phyloP scores from a whole-genome alignment of 345 rosid genomes.

The Aquilaria sinensis region DNA sequence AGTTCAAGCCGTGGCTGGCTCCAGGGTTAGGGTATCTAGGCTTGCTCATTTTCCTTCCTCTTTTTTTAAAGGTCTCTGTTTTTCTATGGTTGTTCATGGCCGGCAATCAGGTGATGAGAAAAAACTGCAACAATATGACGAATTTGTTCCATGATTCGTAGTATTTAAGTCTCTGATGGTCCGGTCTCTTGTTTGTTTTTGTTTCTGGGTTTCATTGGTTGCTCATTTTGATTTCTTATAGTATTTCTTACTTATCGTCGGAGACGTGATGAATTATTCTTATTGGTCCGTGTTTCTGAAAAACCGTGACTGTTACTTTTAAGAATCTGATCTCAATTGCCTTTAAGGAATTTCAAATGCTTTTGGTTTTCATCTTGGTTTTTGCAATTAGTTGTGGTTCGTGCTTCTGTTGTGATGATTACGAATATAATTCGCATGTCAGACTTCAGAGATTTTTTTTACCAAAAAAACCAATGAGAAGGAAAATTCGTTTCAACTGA shows the following conservation, averaged over 20 bases:
- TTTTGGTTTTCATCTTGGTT: neutral
- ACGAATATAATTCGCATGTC: constrained; percentile 28
- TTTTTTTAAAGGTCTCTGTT: too few relatives aligned
- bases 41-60: too few relatives aligned
- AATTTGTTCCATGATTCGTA: constrained; percentile 22
- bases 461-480: constrained; percentile 21
- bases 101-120: constrained; percentile 23
- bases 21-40: too few relatives aligned
- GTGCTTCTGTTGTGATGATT: constrained; percentile 23
- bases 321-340: neutral
- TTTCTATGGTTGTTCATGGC: too few relatives aligned
- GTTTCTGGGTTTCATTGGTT: neutral
- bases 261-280: neutral
- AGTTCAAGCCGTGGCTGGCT: too few relatives aligned
- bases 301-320: constrained; percentile 20
- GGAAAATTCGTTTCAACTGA: neutral
- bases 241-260: neutral
- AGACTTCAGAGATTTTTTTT: constrained; percentile 26
- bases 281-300: constrained; percentile 41
- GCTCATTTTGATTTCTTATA: neutral
- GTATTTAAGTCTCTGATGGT: constrained; percentile 35
- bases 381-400: neutral
- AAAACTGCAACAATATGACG: constrained; percentile 45
- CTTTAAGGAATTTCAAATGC: neutral
- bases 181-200: neutral